These are phyloP conservation scores for Erigeron philadelphicus DNA, from an alignment of 140 eudicot genomes.

Conservation along the genomic window DNA sequence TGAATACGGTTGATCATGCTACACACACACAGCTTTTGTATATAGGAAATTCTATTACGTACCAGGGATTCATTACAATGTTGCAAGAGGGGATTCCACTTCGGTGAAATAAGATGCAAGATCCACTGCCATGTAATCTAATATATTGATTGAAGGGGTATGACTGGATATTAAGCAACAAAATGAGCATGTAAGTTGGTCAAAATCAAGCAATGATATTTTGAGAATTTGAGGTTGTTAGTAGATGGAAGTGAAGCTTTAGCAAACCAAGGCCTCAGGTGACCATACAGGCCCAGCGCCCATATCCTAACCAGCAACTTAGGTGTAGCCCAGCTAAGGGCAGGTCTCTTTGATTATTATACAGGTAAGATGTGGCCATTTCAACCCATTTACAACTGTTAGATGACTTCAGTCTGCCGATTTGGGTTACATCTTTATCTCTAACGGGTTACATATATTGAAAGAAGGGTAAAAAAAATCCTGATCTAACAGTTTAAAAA, in stretches of 20 bases:
- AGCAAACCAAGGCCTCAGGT: background rate
- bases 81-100: constrained; percentile 85
- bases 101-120: constrained; percentile 82
- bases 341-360: constrained; percentile 1
- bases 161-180: constrained; percentile 40
- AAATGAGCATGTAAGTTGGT: constrained; percentile 12
- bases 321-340: constrained; percentile 1
- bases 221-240: background rate
- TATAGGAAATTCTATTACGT: background rate
- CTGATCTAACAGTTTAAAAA: background rate
- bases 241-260: background rate
- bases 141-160: constrained; percentile 85
- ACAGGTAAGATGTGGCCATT: background rate
- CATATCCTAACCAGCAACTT: constrained; percentile 1
- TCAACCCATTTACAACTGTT: background rate
- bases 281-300: constrained; percentile 5
- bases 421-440: background rate
- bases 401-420: background rate
- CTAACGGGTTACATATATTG: background rate
- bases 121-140: constrained; percentile 56
- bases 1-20: no score
- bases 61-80: constrained; percentile 47
- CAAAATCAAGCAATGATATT: no score
- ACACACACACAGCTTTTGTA: no score
- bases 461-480: no score